phyloP scores from a whole-genome alignment of 306 rosid genomes.

The Pterocarpus santalinus region DNA sequence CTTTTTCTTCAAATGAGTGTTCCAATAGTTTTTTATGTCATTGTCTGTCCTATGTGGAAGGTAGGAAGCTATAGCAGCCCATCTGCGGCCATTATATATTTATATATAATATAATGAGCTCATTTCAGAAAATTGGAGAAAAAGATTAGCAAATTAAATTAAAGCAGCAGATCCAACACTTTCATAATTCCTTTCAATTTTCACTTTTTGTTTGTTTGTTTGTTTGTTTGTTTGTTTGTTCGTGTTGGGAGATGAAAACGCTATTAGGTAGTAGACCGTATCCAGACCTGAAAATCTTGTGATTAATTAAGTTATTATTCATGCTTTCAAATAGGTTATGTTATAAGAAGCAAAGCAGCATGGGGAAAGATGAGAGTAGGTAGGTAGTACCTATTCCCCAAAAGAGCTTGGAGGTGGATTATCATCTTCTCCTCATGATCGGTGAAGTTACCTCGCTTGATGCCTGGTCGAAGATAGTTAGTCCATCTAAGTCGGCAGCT shows the following conservation, averaged over 20 bases:
- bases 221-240: too few species aligned
- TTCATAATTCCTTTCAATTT: background rate
- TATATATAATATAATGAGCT: background rate
- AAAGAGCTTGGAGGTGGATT: slow-evolving; percentile 90
- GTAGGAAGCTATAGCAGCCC: slow-evolving; percentile 85
- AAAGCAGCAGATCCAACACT: too few species aligned
- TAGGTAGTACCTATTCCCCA: slow-evolving; percentile 72
- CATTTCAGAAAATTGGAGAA: background rate
- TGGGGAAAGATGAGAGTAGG: background rate
- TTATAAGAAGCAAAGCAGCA: background rate
- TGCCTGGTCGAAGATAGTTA: slow-evolving; percentile 91
- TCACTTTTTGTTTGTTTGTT: background rate
- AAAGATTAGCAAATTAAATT: too few species aligned
- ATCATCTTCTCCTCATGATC: slow-evolving; percentile 93
- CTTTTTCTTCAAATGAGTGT: slow-evolving; percentile 74
- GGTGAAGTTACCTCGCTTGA: slow-evolving; percentile 82
- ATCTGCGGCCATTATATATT: slow-evolving; percentile 49
- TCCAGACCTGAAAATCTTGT: background rate
- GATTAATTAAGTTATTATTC: background rate
- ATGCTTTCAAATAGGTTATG: too few species aligned
- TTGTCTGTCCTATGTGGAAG: slow-evolving; percentile 78
- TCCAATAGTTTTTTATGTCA: slow-evolving; percentile 76
- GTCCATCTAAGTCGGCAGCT: slow-evolving; percentile 98
- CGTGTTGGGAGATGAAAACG: background rate
- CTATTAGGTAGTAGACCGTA: background rate